Conservation (phyloP, 148 eudicot species). For the Vaccinium corymbosum region DNA sequence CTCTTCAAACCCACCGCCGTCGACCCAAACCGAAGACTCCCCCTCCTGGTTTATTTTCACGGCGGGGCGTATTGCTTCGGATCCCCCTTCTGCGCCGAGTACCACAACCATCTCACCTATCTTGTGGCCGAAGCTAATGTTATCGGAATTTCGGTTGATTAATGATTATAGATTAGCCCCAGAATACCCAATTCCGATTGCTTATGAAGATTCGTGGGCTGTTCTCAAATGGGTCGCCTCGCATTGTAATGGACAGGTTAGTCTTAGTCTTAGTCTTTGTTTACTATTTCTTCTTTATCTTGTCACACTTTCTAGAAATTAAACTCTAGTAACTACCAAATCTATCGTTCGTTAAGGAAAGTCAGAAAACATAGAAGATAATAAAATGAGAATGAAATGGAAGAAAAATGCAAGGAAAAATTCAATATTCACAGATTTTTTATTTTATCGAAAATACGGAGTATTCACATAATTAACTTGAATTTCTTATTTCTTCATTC, state of each 20-base stretch:
- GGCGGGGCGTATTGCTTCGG: slow-evolving; percentile 17
- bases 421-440: too few species aligned
- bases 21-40: not conserved
- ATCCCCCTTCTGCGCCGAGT: slow-evolving; percentile 8
- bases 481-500: too few species aligned
- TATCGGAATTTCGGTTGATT: slow-evolving; percentile 39
- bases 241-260: slow-evolving; percentile 21
- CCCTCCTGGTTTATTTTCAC: slow-evolving; percentile 7
- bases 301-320: too few species aligned
- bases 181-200: slow-evolving; percentile 40
- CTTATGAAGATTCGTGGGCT: slow-evolving; percentile 49
- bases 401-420: too few species aligned
- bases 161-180: slow-evolving; percentile 59
- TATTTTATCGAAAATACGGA: too few species aligned
- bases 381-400: too few species aligned
- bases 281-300: too few species aligned
- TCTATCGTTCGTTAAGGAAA: too few species aligned
- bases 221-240: slow-evolving; percentile 44
- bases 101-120: slow-evolving; percentile 23
- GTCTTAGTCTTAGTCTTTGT: not conserved
- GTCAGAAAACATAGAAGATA: too few species aligned
- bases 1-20: slow-evolving; percentile 16
- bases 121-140: slow-evolving; percentile 25
- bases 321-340: too few species aligned
- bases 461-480: too few species aligned